These are phyloP conservation scores for Phycomyces blakesleeanus DNA, from an alignment of 192 early-diverging fungal species.

Conservation along the genomic window DNA sequence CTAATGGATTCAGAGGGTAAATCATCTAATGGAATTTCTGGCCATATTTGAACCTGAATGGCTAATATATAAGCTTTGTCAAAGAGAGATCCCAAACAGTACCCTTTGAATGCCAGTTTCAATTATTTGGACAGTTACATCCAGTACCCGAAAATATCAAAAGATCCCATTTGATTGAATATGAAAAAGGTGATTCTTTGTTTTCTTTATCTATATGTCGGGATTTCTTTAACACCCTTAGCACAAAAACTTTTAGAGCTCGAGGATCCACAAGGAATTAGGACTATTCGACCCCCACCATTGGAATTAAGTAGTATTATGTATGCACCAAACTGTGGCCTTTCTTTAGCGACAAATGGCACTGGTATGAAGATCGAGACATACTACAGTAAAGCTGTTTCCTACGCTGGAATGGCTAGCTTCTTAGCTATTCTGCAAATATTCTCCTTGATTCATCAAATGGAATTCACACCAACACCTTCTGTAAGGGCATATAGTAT, in stretches of 20 bases:
- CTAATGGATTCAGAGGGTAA: conserved; percentile 32
- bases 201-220: not conserved
- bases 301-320: conserved; percentile 37
- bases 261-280: conserved; percentile 48
- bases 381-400: conserved; percentile 47
- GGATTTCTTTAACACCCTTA: no score
- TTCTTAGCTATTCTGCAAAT: conserved; percentile 32
- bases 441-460: conserved; percentile 57
- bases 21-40: not conserved
- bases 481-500: conserved; percentile 40
- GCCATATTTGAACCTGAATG: not conserved
- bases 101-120: conserved; percentile 35
- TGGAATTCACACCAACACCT: conserved; percentile 62
- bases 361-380: conserved; percentile 49
- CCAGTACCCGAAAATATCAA: conserved; percentile 37
- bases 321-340: conserved; percentile 46
- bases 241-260: conserved; percentile 31
- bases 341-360: conserved; percentile 30
- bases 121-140: conserved; percentile 48
- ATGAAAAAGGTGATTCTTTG: conserved; percentile 39
- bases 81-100: not conserved
- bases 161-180: conserved; percentile 36
- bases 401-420: conserved; percentile 46
- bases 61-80: not conserved
- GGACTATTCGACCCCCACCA: conserved; percentile 39